Percentiles rank a stretch among this genome's conserved stretches.
phyloP scores from a whole-genome alignment of 768 basidiomycete species.

The Panellus pusillus region DNA sequence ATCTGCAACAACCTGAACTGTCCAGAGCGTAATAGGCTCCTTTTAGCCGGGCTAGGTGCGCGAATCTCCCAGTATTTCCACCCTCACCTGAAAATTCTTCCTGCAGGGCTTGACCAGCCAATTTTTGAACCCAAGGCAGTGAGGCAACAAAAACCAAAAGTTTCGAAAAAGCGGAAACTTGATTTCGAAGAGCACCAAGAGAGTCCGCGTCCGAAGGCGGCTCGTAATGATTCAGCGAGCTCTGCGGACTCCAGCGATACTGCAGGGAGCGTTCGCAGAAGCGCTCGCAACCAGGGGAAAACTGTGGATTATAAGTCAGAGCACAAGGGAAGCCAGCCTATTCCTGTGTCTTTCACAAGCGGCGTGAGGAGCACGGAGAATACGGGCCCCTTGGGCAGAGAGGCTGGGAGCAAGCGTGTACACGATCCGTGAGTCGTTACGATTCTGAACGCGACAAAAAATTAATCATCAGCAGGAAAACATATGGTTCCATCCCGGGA shows the following conservation, averaged over 20 bases:
- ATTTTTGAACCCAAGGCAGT: slow-evolving; percentile 47
- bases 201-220: slow-evolving; percentile 28
- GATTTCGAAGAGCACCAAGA: slow-evolving; percentile 25
- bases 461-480: slow-evolving; percentile 49
- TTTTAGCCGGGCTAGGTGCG: slow-evolving; percentile 7
- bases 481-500: slow-evolving; percentile 78
- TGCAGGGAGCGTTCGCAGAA: slow-evolving; percentile 48
- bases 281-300: slow-evolving; percentile 64
- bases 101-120: slow-evolving; percentile 48
- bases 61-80: slow-evolving; percentile 8
- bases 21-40: slow-evolving; percentile 22
- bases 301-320: slow-evolving; percentile 54
- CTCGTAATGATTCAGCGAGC: slow-evolving; percentile 30
- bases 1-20: too few species aligned
- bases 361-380: slow-evolving; percentile 38
- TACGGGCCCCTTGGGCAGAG: slow-evolving; percentile 37
- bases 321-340: slow-evolving; percentile 31
- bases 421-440: slow-evolving; percentile 52
- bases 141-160: slow-evolving; percentile 29
- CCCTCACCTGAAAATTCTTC: not conserved
- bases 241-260: slow-evolving; percentile 23
- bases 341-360: slow-evolving; percentile 39
- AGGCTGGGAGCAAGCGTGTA: slow-evolving; percentile 32
- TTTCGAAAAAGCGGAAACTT: slow-evolving; percentile 45
- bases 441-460: too few species aligned